Conservation (phyloP, 345 rosid species). For the Clausena lansium region DNA sequence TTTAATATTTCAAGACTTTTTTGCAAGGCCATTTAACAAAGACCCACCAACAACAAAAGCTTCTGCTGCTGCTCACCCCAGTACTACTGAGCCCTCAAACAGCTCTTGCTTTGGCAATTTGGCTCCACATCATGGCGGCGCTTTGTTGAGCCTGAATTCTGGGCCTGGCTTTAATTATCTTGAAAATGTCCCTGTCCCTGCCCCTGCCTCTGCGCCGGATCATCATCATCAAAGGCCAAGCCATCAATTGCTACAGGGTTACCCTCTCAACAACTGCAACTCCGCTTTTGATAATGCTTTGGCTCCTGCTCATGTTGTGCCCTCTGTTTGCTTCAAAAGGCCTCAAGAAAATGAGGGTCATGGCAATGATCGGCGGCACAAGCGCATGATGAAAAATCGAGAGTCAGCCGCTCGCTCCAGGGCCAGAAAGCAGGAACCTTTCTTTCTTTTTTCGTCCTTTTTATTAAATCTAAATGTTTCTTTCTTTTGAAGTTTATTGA, state of each 20-base stretch:
- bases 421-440: constrained; percentile 55
- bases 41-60: constrained; percentile 8
- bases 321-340: constrained; percentile 19
- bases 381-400: constrained; percentile 60
- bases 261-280: background rate
- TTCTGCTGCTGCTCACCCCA: background rate
- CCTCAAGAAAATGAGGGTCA: constrained; percentile 18
- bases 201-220: background rate
- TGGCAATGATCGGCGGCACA: constrained; percentile 31
- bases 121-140: constrained; percentile 10
- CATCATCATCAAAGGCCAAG: background rate
- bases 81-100: background rate
- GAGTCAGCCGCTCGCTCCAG: constrained; percentile 67
- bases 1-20: constrained; percentile 33
- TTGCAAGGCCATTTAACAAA: constrained; percentile 23
- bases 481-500: background rate
- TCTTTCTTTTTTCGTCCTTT: background rate
- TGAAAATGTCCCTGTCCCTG: background rate
- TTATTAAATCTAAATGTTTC: background rate
- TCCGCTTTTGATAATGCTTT: constrained; percentile 6
- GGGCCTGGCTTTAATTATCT: constrained; percentile 17
- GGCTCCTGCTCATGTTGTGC: constrained; percentile 14
- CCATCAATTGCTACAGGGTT: background rate
- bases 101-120: background rate
- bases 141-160: constrained; percentile 30